Conservation (phyloP, 345 rosid species). For the Cardiospermum halicacabum region DNA sequence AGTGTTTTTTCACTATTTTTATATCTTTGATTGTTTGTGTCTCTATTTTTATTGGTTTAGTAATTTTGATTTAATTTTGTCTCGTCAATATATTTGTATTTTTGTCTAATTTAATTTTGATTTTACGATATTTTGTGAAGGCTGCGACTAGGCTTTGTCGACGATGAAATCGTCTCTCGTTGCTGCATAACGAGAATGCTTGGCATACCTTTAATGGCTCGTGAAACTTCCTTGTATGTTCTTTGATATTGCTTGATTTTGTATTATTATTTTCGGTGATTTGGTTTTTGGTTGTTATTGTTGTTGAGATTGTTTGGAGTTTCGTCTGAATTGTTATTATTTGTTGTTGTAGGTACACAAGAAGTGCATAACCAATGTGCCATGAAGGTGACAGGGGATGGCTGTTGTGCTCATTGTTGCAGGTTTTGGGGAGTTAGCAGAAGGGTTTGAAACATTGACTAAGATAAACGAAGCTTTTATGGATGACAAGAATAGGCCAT, state of each 20-base stretch:
- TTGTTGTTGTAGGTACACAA: constrained; percentile 45
- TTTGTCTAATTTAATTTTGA: background rate
- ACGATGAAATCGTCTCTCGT: constrained; percentile 33
- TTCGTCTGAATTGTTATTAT: background rate
- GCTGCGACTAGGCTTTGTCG: constrained; percentile 1
- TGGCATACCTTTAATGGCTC: constrained; percentile 81
- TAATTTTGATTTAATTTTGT: too few species aligned
- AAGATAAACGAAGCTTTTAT: constrained; percentile 90
- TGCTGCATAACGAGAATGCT: constrained; percentile 61
- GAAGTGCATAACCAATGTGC: constrained; percentile 92
- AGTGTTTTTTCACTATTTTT: too few species aligned
- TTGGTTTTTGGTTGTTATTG: background rate
- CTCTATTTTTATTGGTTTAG: too few species aligned
- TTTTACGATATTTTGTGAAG: background rate
- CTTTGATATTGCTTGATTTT: constrained; percentile 8
- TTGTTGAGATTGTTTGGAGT: background rate
- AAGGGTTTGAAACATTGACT: constrained; percentile 76
- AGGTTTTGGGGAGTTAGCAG: constrained; percentile 96
- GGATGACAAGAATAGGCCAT: constrained; percentile 76
- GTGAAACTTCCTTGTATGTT: constrained; percentile 74
- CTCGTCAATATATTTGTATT: background rate
- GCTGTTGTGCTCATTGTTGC: constrained; percentile 4
- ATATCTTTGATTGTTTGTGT: too few species aligned
- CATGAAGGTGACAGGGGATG: constrained; percentile 32
- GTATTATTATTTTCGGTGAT: background rate